Percentiles rank a stretch among this genome's conserved stretches.
Conservation (phyloP, 1,284 basidiomycete genomes). For the Sanghuangporus weigelae region DNA sequence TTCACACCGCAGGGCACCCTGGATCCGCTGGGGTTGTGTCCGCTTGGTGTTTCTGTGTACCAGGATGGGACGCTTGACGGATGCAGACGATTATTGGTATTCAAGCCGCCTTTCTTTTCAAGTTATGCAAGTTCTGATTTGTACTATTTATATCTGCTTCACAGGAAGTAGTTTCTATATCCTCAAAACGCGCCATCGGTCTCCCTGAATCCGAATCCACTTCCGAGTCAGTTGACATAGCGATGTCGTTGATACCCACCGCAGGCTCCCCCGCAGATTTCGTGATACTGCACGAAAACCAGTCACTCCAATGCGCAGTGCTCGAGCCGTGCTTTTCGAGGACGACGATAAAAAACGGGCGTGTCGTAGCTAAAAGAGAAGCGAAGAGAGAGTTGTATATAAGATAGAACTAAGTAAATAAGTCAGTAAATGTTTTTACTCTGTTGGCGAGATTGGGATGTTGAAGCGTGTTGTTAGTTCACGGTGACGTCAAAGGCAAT, state of each 20-base stretch:
- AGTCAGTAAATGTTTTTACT: too few species aligned
- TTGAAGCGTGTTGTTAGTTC: neutral
- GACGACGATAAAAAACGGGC: slow-evolving; percentile 30
- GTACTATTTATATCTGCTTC: neutral
- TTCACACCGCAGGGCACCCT: slow-evolving; percentile 62
- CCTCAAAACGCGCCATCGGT: slow-evolving; percentile 45
- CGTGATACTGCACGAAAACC: slow-evolving; percentile 49
- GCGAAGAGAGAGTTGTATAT: too few species aligned
- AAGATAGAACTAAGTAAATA: too few species aligned
- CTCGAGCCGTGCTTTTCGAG: slow-evolving; percentile 43
- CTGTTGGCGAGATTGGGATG: too few species aligned
- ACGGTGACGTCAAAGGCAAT: neutral
- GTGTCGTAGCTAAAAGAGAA: slow-evolving; percentile 22
- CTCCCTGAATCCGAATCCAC: slow-evolving; percentile 12
- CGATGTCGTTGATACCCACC: slow-evolving; percentile 31
- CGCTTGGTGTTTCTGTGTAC: slow-evolving; percentile 55
- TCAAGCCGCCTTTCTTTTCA: slow-evolving; percentile 2
- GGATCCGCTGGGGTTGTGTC: slow-evolving; percentile 53
- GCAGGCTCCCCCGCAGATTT: slow-evolving; percentile 49
- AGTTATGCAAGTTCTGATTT: neutral
- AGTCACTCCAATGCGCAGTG: slow-evolving; percentile 40
- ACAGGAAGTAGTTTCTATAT: slow-evolving; percentile 42
- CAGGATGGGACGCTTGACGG: slow-evolving; percentile 47
- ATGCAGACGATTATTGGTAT: slow-evolving; percentile 44
- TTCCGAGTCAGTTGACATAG: neutral